Conservation (phyloP, 148 eudicot species). For the Persicaria maculosa region DNA sequence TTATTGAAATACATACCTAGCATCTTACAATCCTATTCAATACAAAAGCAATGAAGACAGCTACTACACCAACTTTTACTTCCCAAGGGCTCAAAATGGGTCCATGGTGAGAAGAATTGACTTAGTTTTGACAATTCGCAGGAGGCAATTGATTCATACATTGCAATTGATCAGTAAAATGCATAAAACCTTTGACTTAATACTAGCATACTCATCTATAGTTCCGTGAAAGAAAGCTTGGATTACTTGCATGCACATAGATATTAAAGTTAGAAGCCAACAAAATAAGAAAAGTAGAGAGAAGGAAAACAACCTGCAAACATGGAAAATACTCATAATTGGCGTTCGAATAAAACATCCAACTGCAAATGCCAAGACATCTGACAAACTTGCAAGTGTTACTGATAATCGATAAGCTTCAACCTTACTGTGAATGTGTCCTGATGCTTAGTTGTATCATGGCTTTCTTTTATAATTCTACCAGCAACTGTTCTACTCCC, state of each 20-base stretch:
- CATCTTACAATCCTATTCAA: constrained; percentile 87
- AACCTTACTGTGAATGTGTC: too few species aligned
- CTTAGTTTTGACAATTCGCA: too few species aligned
- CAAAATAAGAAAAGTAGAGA: background rate
- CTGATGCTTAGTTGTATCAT: too few species aligned
- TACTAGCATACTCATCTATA: too few species aligned
- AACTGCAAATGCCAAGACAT: constrained; percentile 96
- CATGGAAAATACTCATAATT: constrained; percentile 93
- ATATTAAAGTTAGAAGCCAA: background rate
- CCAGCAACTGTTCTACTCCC: too few species aligned
- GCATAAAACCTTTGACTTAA: too few species aligned
- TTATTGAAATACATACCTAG: constrained; percentile 38
- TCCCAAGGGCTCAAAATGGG: constrained; percentile 71
- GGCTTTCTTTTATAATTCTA: too few species aligned
- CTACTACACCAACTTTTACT: constrained; percentile 65
- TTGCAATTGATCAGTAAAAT: too few species aligned
- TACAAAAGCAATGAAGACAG: constrained; percentile 62
- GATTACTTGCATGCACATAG: too few species aligned
- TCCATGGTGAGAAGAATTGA: constrained; percentile 50
- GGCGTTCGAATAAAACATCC: constrained; percentile 98
- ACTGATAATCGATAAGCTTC: constrained; percentile 30
- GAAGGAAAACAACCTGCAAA: constrained; percentile 69
- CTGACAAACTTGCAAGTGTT: constrained; percentile 89
- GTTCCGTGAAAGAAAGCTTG: too few species aligned
- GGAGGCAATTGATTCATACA: too few species aligned